These are phyloP conservation scores for Cystobasidium tubakii DNA, from an alignment of 768 basidiomycete species.

Conservation along the genomic window DNA sequence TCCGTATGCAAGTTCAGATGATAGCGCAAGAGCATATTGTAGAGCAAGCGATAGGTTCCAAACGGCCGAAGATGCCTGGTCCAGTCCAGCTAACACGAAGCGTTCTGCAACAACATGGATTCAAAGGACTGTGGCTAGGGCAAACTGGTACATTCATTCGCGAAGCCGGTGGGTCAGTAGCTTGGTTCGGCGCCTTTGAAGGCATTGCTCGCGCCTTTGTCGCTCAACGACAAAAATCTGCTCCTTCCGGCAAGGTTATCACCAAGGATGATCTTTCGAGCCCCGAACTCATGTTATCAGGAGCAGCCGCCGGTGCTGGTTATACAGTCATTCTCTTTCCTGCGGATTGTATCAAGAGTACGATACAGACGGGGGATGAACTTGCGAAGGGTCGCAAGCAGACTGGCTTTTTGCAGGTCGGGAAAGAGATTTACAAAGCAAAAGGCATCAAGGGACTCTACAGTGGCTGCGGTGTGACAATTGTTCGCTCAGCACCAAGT, in stretches of 20 bases:
- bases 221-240: constrained; percentile 48
- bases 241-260: constrained; percentile 28
- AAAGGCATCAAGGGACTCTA: constrained; percentile 80
- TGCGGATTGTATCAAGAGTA: constrained; percentile 87
- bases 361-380: constrained; percentile 90
- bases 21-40: constrained; percentile 49
- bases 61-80: constrained; percentile 57
- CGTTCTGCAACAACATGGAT: constrained; percentile 62
- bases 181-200: constrained; percentile 90
- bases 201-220: constrained; percentile 62
- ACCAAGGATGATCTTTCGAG: constrained; percentile 57
- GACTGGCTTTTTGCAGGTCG: constrained; percentile 55
- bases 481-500: constrained; percentile 74
- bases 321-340: constrained; percentile 90
- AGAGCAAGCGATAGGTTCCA: not conserved
- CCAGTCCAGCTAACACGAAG: constrained; percentile 63
- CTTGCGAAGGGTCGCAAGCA: constrained; percentile 52
- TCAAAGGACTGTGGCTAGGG: constrained; percentile 90
- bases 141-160: constrained; percentile 89
- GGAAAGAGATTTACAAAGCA: constrained; percentile 63
- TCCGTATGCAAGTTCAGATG: constrained; percentile 96
- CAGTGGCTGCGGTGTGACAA: constrained; percentile 86
- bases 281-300: constrained; percentile 78
- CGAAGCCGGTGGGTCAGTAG: constrained; percentile 81
- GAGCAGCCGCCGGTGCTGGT: constrained; percentile 75